phyloP scores from a whole-genome alignment of 2,329 filamentous ascomycete genomes.

The Scytalidium lignicola region DNA sequence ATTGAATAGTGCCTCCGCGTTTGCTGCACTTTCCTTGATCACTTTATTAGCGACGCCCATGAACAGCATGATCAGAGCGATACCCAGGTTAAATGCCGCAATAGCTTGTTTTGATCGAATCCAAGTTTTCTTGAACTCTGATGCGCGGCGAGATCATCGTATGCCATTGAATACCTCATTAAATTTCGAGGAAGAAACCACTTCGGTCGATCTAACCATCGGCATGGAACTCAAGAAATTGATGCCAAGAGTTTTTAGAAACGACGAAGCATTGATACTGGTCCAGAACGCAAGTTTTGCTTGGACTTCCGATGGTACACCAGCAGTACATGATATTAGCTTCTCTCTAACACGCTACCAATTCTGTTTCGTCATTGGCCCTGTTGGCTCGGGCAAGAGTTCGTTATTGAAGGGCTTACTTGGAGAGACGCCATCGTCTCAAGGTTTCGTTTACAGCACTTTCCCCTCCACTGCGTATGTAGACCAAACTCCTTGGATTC shows the following conservation, averaged over 20 bases:
- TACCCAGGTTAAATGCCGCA: slow-evolving; percentile 33
- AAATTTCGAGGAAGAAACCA: not conserved
- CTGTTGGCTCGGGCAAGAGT: slow-evolving; percentile 28
- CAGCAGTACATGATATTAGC: slow-evolving; percentile 14
- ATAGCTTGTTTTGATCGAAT: slow-evolving; percentile 37
- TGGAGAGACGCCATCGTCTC: slow-evolving; percentile 18
- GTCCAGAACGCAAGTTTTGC: slow-evolving; percentile 20
- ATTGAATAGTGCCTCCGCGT: slow-evolving; percentile 27
- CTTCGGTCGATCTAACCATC: not conserved
- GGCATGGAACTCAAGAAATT: slow-evolving; percentile 11
- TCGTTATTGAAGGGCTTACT: slow-evolving; percentile 26
- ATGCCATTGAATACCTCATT: slow-evolving; percentile 9
- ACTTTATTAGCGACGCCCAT: slow-evolving; percentile 34
- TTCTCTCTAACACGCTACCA: slow-evolving; percentile 11
- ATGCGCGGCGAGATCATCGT: slow-evolving; percentile 15
- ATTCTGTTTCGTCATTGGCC: slow-evolving; percentile 25
- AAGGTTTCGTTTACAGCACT: slow-evolving; percentile 20
- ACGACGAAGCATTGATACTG: slow-evolving; percentile 10
- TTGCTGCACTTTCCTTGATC: slow-evolving; percentile 38
- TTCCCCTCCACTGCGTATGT: slow-evolving; percentile 32
- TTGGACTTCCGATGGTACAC: slow-evolving; percentile 10
- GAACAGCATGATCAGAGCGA: slow-evolving; percentile 32
- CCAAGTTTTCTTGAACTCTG: slow-evolving; percentile 28
- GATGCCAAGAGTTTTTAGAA: not conserved
- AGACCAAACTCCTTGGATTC: slow-evolving; percentile 40